Evolutionary conservation across 2,329 filamentous ascomycete genomes (phyloP).

Genomic region (Ceratocystis smalleyi): DNA sequence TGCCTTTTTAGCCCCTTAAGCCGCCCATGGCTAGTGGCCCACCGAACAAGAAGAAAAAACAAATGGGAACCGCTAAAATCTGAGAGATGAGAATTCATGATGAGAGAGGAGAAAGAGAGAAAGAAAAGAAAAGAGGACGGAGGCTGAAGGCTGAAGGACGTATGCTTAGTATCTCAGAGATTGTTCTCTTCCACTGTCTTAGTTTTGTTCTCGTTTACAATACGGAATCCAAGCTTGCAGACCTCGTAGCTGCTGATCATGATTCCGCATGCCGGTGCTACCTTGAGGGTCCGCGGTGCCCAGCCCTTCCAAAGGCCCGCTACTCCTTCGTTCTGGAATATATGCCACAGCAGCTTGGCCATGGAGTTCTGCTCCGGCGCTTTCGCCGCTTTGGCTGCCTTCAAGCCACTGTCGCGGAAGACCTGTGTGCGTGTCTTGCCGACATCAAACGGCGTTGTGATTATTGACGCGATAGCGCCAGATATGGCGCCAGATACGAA

Average conservation of each 20-base stretch:
- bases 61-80: background rate
- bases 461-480: constrained; percentile 68
- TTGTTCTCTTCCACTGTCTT: background rate
- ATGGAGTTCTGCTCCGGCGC: constrained; percentile 64
- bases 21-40: background rate
- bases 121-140: background rate
- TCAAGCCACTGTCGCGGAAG: constrained; percentile 39
- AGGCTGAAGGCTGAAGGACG: background rate
- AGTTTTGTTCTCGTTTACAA: constrained; percentile 45
- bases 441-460: constrained; percentile 92
- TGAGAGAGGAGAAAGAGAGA: background rate
- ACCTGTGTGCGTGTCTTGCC: constrained; percentile 93
- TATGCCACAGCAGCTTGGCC: constrained; percentile 73
- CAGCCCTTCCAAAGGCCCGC: constrained; percentile 78
- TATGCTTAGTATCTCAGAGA: background rate
- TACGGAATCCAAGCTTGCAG: constrained; percentile 72
- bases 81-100: no score
- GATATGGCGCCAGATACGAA: constrained; percentile 75
- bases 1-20: background rate
- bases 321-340: constrained; percentile 71
- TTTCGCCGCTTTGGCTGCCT: constrained; percentile 24
- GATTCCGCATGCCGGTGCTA: constrained; percentile 91
- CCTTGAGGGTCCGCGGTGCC: constrained; percentile 81
- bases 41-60: background rate
- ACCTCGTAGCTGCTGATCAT: constrained; percentile 99